These are phyloP conservation scores for Lodderomyces pseudojiufengensis DNA, from an alignment of 1,139 yeast species.

Conservation along the genomic window DNA sequence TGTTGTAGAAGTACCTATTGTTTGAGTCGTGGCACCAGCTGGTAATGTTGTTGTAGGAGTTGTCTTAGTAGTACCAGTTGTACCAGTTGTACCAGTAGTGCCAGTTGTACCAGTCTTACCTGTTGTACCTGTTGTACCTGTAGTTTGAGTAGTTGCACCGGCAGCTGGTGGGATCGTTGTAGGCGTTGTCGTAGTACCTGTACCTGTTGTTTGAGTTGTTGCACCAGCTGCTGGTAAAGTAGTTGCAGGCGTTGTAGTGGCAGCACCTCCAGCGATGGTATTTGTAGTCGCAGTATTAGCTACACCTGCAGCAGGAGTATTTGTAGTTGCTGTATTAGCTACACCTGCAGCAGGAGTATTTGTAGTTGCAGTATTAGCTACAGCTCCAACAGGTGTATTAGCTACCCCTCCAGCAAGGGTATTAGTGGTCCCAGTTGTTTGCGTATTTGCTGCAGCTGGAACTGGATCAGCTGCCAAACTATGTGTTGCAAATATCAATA, in stretches of 20 bases:
- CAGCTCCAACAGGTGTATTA: constrained; percentile 8
- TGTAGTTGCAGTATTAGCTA: constrained; percentile 11
- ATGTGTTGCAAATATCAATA: constrained; percentile 5
- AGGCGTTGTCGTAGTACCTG: constrained; percentile 6
- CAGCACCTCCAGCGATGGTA: constrained; percentile 9
- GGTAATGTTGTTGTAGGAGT: constrained; percentile 6
- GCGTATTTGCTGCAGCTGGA: constrained; percentile 14
- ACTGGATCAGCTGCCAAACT: constrained; percentile 12
- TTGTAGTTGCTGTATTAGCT: constrained; percentile 13
- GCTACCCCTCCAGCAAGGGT: constrained; percentile 10
- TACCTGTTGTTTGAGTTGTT: constrained; percentile 1
- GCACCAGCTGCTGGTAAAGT: constrained; percentile 1
- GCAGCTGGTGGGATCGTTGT: background rate
- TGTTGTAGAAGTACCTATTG: too few relatives aligned
- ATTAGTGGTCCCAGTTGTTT: constrained; percentile 11
- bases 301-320: constrained; percentile 11
- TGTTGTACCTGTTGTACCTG: constrained; percentile 3
- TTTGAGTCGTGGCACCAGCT: constrained; percentile 1
- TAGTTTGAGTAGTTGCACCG: background rate
- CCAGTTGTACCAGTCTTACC: constrained; percentile 11
- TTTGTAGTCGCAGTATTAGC: constrained; percentile 13
- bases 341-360: constrained; percentile 12
- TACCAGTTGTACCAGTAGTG: constrained; percentile 11
- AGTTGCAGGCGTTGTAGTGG: too few relatives aligned
- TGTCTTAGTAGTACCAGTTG: constrained; percentile 4